Base-by-base conservation (phyloP, 345 rosid genomes). In the Syzygium grande region DNA sequence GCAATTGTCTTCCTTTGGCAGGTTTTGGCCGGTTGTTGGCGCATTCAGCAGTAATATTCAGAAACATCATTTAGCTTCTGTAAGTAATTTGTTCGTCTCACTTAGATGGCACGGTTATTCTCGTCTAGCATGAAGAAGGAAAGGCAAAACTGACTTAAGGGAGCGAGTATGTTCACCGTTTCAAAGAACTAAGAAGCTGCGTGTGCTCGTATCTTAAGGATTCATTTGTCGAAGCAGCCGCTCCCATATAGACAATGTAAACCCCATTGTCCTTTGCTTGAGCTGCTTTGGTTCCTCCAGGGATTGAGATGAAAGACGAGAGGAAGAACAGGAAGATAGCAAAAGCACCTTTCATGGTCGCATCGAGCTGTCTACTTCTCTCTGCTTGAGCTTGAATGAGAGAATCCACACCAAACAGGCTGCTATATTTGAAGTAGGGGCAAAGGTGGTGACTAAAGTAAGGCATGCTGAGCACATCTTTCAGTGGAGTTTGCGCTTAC, bases 231-330 rank as follows among this genome's bases (percentile, higher is more conserved):
- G n/a, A 49, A 19, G 87, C 38, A 7, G 49, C 56, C 15, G 85
- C 85, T 15, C 88, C 88, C 88, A 87, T 87, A 25, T 87, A 87
- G 56, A 87, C 68, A 9, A 78, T 78, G 84, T 87, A 87, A 16
- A 87, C 34, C 65, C 88, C 68, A 38, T 87, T 34, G 17, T 73
- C 80, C 49, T 41, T n/a, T 5, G 88, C 51, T 54, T 51, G 85
- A 41, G 53, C 85, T 23, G 34, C 65, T 68, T 34, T 68, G 49
- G 80, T 73, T 22, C 58, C 87, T 46, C 52, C 78, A 13, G 53
- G 85, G 52, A 49, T 27, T 27, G 68, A 53, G 29, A 53, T 38
- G 21, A 53, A 84, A 30, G 46, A 52, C 34, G 5, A 73, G 51
- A 52, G 13, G 54, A 34, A 86, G 63, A 51, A 87, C 52, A 51